Conservation (phyloP, 345 rosid genomes). For the Dipteronia sinensis region DNA sequence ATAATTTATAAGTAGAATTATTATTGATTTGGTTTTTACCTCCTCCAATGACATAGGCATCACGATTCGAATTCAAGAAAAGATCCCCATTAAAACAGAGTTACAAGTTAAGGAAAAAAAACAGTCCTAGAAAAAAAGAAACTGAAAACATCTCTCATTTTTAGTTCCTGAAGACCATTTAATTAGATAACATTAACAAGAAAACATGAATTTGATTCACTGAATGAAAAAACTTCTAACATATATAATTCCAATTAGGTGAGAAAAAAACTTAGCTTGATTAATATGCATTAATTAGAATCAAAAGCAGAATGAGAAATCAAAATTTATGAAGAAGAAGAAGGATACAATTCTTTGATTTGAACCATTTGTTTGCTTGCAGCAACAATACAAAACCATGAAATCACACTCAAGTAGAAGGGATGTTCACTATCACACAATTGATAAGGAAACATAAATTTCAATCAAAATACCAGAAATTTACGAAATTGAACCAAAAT, state of each 20-base stretch:
- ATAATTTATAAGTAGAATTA: not conserved
- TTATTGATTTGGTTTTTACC: constrained; percentile 35
- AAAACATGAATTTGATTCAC: no score
- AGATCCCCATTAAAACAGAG: constrained; percentile 18
- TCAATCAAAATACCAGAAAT: no score
- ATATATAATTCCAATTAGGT: no score
- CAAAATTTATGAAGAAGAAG: not conserved
- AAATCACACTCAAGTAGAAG: not conserved
- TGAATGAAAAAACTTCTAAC: no score
- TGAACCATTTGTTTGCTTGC: constrained; percentile 48
- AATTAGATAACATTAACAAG: no score
- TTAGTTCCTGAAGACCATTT: no score
- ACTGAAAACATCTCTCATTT: no score
- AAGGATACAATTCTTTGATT: constrained; percentile 78
- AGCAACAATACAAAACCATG: not conserved
- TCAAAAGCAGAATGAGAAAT: no score
- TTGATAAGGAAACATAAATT: no score
- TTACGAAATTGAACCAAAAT: no score
- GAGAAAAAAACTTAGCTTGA: no score
- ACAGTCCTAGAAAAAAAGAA: not conserved
- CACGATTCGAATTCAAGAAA: constrained; percentile 52
- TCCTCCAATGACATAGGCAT: constrained; percentile 74
- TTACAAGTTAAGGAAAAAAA: constrained; percentile 35
- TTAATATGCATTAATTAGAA: no score
- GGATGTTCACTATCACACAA: not conserved